Conservation (phyloP, 148 eudicot genomes). For the Persicaria tinctoria region DNA sequence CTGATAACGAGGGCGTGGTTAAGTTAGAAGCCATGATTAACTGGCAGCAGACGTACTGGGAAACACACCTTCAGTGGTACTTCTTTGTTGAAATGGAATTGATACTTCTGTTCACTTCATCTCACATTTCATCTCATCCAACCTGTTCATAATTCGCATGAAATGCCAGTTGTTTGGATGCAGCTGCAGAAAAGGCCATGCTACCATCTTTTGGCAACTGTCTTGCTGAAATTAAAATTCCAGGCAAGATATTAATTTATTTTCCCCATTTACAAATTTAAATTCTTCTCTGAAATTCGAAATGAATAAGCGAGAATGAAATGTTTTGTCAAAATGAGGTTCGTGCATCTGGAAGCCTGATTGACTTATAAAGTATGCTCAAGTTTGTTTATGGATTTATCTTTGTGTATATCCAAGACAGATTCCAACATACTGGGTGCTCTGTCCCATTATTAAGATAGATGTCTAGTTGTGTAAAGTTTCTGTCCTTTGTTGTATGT, state of each 20-base stretch:
- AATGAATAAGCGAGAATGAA: neutral
- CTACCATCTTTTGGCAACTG: constrained; percentile 55
- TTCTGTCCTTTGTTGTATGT: neutral
- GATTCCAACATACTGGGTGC: neutral
- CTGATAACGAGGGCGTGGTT: constrained; percentile 19
- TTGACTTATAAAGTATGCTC: neutral
- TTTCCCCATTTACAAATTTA: constrained; percentile 6
- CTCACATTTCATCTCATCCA: constrained; percentile 12
- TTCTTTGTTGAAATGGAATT: constrained; percentile 14
- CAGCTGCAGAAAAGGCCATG: constrained; percentile 76
- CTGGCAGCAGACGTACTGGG: constrained; percentile 82
- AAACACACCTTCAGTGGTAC: constrained; percentile 77
- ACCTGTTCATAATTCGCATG: constrained; percentile 16
- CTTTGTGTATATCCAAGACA: neutral
- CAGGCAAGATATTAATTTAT: constrained; percentile 39
- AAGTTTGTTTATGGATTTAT: neutral
- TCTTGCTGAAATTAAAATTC: constrained; percentile 46
- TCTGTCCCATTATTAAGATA: neutral
- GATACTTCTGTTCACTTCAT: neutral
- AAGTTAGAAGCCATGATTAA: constrained; percentile 26
- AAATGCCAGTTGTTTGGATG: constrained; percentile 74
- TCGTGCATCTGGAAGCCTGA: neutral
- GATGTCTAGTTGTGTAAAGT: neutral
- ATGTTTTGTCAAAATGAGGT: neutral
- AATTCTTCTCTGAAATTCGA: constrained; percentile 1